Base-by-base conservation (phyloP, 2,329 filamentous ascomycete genomes). In the Cladosporium sp. region DNA sequence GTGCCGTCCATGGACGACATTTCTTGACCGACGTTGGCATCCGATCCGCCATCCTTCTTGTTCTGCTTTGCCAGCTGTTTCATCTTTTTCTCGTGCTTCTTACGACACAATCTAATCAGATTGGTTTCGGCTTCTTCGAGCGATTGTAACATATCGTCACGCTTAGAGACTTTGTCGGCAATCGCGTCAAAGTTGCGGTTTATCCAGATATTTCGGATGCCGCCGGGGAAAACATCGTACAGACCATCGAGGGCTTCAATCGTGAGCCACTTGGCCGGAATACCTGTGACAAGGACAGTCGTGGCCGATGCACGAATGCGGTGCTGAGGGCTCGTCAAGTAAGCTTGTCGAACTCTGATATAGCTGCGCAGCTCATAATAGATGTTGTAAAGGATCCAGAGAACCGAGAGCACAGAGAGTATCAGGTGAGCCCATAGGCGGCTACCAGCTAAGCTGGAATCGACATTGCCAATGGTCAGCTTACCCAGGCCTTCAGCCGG, bases 221-320 rank as follows among this genome's bases (percentile, higher is more conserved):
- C 94, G 19, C 94, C 94, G 0, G 94, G 94, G 65, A 97, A 97
- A 1, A 97, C 92, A 70, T 99, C 94, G 67, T 95, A 99, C 0
- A 99, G 79, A 0, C 88, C 88, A 58, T 85, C 82, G 4, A 99
- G 80, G 0, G 90, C 90, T 44, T 96, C 86, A 49, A 90, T 83
- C 2, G 83, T 91, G 7, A 96, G 83, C 94, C 94, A 99, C 68
- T 95, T 96, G 39, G 83, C 78, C 1, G 94, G 94, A 52, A 99
- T 96, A 10, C 88, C 88, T 62, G 88, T 94, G 53, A 99, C 91
- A 5, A 99, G 80, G 47, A 99, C 93, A 0, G 94, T 99, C 5
- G 93, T 99, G 1, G 94, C 93, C 15, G 93, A 97, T 17, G 94
- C 94, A 45, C 90, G 85, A 17, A 99, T 82, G 19, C 94, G 89